Evolutionary conservation across 805 yeast genomes (phyloP), one percentile per base, ranked within the genome.

Genomic region (Candida coquimbonensis): DNA sequence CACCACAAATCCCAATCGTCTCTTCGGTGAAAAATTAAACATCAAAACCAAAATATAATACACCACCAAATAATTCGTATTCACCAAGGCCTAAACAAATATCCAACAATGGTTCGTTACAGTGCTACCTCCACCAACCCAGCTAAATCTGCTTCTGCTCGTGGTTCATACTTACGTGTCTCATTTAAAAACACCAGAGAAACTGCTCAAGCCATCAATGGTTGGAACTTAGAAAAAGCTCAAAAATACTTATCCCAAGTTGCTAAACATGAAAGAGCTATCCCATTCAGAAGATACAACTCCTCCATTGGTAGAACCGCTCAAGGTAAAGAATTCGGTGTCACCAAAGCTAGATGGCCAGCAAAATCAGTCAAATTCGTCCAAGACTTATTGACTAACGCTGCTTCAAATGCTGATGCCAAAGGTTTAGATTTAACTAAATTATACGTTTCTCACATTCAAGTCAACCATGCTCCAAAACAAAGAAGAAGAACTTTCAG

Each of bases 401-500:
- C 99, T 70, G 90, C 89, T 74, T 84, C 99, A 67, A 93, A 91
- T 80, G 99, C 99, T 74, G 98, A 90, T 74, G 81, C 96, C 65
- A 93, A 93, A 83, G 99, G 99, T 68, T 88, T 93, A 76, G 97
- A 93, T 73, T 81, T 86, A 65, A 80, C 95, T 65, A 87, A 86
- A 73, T 86, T 93, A 72, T 85, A 84, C 77, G 81, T 93, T 69
- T 83, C 95, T 63, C 98, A 93, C 87, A 91, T 93, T 72, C 99
- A 93, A 82, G 99, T 91, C 69, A 93, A 93, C 95, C 96, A 89
- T 75, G 99, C 99, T 68, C 99, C 99, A 78, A 89, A 89, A 80
- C 95, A 88, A 80, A 93, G 98, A 83, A 91, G 99, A 82, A 89
- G 99, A 81, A 93, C 99, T 69, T 93, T 80, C 96, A 90, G 99